Percentiles rank a stretch among this genome's conserved stretches.
These are phyloP conservation scores for Senecio squalidus DNA, from an alignment of 140 eudicot species.

Conservation along the genomic window DNA sequence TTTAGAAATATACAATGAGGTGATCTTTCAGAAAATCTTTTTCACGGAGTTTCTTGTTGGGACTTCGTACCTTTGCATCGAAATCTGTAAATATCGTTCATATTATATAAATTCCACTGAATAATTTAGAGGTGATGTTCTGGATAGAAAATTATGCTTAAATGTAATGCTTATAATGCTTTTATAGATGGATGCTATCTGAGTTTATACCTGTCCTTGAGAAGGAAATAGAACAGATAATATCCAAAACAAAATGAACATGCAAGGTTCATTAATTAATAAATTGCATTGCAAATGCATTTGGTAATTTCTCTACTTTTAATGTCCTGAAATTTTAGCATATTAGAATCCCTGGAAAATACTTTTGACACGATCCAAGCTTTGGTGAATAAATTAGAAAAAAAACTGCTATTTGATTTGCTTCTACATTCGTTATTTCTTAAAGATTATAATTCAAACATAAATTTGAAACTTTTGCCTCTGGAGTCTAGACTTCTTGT, in stretches of 20 bases:
- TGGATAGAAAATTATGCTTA: neutral
- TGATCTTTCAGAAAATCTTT: constrained; percentile 18
- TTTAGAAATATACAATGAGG: constrained; percentile 97
- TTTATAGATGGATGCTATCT: neutral
- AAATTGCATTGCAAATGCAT: neutral
- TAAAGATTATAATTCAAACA: neutral
- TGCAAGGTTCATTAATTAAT: too few species aligned
- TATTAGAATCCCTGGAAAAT: neutral
- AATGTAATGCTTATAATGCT: neutral
- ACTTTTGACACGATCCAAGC: neutral
- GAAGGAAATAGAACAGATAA: too few species aligned
- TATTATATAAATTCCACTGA: neutral
- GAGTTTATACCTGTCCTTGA: neutral
- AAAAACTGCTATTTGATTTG: too few species aligned
- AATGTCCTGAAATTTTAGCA: neutral
- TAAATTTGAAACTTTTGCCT: neutral
- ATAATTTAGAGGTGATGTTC: neutral
- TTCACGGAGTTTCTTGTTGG: constrained; percentile 4
- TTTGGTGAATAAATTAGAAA: neutral
- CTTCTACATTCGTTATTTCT: neutral
- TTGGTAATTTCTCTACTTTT: neutral
- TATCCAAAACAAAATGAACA: neutral
- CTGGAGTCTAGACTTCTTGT: neutral
- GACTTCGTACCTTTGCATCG: constrained; percentile 10
- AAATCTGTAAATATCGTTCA: neutral